A percentile compares a stretch with the other conserved stretches of the same genome.
Evolutionary conservation across 139 green algal species (phyloP).

Genomic region (Pseudopediastrum boryanum): DNA sequence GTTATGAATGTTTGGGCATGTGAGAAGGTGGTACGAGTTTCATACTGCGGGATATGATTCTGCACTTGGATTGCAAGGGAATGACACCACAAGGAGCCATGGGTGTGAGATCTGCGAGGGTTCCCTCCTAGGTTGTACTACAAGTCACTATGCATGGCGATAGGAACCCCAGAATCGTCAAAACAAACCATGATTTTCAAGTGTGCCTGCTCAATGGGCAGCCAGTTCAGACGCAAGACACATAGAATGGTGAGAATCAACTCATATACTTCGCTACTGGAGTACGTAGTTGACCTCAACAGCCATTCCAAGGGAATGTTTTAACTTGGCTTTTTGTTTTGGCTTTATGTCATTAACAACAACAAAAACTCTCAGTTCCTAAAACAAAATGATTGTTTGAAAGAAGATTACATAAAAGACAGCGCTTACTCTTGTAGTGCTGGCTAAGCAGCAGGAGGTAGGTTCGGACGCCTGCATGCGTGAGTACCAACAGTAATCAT

Average conservation of each 20-base stretch:
- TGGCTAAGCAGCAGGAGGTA: conserved; percentile 79
- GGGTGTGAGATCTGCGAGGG: background rate
- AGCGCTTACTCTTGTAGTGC: conserved; percentile 59
- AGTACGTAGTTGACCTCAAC: background rate
- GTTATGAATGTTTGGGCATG: background rate
- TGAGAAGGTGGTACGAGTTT: background rate
- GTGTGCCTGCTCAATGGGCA: too few species aligned
- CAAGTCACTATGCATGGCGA: too few species aligned
- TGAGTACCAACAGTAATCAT: conserved; percentile 85
- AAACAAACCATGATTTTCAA: too few species aligned
- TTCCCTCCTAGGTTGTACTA: too few species aligned
- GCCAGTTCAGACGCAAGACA: too few species aligned
- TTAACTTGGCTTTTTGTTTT: background rate
- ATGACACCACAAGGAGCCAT: background rate
- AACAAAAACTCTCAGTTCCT: too few species aligned
- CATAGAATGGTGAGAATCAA: too few species aligned
- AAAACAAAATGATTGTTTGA: too few species aligned
- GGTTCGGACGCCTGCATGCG: conserved; percentile 67
- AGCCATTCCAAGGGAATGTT: background rate
- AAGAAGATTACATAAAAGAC: background rate
- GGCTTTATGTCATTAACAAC: background rate
- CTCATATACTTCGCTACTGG: background rate
- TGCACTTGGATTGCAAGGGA: background rate
- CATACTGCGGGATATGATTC: background rate
- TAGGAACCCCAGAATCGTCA: too few species aligned